Evolutionary conservation across 2,329 filamentous ascomycete genomes (phyloP).

Genomic region (Botrytis deweyae): DNA sequence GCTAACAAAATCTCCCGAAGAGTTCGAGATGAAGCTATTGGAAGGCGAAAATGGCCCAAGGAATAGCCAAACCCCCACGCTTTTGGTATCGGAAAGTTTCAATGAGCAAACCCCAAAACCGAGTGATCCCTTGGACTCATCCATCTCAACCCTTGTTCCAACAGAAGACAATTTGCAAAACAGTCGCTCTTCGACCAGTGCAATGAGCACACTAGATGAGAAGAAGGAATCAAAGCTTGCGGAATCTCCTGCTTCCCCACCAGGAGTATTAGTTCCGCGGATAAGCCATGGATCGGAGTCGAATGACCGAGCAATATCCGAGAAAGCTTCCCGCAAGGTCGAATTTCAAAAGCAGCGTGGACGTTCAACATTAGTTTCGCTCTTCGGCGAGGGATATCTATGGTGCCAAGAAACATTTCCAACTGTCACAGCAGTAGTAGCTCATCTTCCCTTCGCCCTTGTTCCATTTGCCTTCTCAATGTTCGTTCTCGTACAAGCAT

Average conservation of each 20-base stretch:
- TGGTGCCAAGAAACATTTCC: constrained; percentile 72
- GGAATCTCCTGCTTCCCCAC: constrained; percentile 1
- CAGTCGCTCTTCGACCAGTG: constrained; percentile 20
- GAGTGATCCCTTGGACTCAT: background rate
- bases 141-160: background rate
- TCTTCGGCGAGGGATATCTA: constrained; percentile 46
- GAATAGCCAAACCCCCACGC: background rate
- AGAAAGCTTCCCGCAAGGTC: constrained; percentile 18
- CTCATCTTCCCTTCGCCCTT: constrained; percentile 65
- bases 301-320: constrained; percentile 22
- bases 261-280: background rate
- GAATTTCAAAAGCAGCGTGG: constrained; percentile 19
- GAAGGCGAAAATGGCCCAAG: background rate
- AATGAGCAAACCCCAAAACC: background rate
- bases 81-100: background rate
- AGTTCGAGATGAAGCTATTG: background rate
- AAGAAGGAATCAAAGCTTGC: constrained; percentile 23
- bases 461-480: constrained; percentile 72
- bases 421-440: constrained; percentile 62
- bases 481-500: constrained; percentile 71
- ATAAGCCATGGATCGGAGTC: background rate
- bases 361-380: constrained; percentile 53
- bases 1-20: constrained; percentile 3
- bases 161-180: constrained; percentile 22
- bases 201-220: constrained; percentile 25